Conservation (phyloP, 352 stramenopile genomes). For the Pelagophyceae sp. region DNA sequence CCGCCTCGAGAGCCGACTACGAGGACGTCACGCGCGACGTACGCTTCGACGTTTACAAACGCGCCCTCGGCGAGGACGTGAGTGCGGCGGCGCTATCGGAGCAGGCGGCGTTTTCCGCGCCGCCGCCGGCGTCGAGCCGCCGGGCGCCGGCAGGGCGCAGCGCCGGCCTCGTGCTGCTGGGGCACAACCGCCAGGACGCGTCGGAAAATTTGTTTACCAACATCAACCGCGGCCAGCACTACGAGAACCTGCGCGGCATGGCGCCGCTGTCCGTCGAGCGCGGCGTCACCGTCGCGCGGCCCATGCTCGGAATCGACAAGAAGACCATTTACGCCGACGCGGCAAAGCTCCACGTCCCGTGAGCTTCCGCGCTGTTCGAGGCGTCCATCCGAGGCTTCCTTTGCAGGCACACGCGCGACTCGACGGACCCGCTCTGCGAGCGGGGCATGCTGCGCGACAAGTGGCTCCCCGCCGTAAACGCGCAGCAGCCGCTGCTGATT, state of each 20-base stretch:
- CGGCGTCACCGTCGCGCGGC: neutral
- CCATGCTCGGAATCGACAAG: neutral
- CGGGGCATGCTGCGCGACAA: neutral
- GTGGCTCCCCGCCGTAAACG: neutral
- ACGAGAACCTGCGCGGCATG: conserved; percentile 12
- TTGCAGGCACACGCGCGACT: neutral
- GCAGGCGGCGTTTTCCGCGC: too few relatives aligned
- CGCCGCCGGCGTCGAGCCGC: too few relatives aligned
- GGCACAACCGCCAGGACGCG: conserved; percentile 13
- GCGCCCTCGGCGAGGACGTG: neutral
- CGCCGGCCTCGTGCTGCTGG: neutral
- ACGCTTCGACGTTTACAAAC: neutral
- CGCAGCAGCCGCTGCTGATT: neutral
- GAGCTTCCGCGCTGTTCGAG: too few relatives aligned
- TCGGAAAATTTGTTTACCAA: conserved; percentile 11
- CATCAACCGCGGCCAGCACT: conserved; percentile 1
- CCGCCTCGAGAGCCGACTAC: neutral
- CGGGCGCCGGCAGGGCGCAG: too few relatives aligned
- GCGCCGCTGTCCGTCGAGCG: neutral
- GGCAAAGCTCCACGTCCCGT: neutral
- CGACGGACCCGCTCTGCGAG: conserved; percentile 3
- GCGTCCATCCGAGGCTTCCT: too few relatives aligned
- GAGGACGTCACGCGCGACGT: conserved; percentile 6
- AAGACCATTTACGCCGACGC: neutral
- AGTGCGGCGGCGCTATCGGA: too few relatives aligned